A percentile compares a stretch with the other conserved stretches of the same genome.
Conservation (phyloP, 192 early-diverging fungal genomes). For the Coemansia sp. region DNA sequence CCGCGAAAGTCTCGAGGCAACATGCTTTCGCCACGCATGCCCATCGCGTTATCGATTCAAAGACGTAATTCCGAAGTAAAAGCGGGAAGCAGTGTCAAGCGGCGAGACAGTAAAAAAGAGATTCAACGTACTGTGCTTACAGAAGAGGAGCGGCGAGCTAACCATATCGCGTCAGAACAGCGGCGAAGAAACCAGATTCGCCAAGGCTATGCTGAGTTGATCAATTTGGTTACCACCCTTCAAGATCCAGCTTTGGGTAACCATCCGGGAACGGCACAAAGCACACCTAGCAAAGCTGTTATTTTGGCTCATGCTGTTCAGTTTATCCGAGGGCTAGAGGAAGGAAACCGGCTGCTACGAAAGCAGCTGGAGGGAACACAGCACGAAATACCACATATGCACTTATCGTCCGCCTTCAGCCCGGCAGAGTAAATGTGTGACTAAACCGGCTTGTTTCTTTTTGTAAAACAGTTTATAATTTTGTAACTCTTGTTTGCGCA, state of each 20-base stretch:
- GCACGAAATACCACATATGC: slow-evolving; percentile 22
- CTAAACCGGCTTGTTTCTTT: background rate
- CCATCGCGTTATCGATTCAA: slow-evolving; percentile 1
- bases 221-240: slow-evolving; percentile 79
- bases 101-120: slow-evolving; percentile 36
- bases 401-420: slow-evolving; percentile 11
- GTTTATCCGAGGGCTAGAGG: slow-evolving; percentile 60
- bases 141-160: slow-evolving; percentile 86
- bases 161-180: slow-evolving; percentile 95
- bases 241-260: slow-evolving; percentile 49
- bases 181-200: slow-evolving; percentile 89
- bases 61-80: slow-evolving; percentile 1
- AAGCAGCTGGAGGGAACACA: slow-evolving; percentile 36
- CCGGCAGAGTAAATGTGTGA: slow-evolving; percentile 13
- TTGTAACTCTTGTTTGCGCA: background rate
- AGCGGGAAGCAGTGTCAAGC: slow-evolving; percentile 6
- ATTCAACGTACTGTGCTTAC: slow-evolving; percentile 66
- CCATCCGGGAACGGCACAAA: slow-evolving; percentile 61
- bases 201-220: slow-evolving; percentile 83
- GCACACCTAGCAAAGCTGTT: slow-evolving; percentile 78
- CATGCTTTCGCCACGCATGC: slow-evolving; percentile 12
- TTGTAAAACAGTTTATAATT: background rate
- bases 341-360: slow-evolving; percentile 47
- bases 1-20: slow-evolving; percentile 40
- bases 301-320: slow-evolving; percentile 82